Evolutionary conservation across 257 asterid species (phyloP).

Genomic region (Solanum verrucosum): DNA sequence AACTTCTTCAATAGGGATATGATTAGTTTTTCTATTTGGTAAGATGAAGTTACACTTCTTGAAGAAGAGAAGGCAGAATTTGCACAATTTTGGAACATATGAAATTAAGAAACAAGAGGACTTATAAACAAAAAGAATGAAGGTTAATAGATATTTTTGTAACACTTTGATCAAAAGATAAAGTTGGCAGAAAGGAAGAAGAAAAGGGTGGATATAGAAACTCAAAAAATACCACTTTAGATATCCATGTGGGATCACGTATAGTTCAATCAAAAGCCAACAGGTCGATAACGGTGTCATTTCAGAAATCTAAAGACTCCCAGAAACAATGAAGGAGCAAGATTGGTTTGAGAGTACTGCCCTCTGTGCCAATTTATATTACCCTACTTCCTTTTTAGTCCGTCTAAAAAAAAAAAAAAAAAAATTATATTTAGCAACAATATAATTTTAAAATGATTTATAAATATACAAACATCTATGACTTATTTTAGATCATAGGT

Average conservation of each 20-base stretch:
- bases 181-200: slow-evolving; percentile 32
- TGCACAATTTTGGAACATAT: neutral
- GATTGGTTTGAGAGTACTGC: neutral
- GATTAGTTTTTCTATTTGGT: neutral
- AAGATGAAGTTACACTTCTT: neutral
- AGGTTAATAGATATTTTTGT: neutral
- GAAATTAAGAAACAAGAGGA: neutral
- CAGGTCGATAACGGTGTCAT: neutral
- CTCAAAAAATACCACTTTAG: slow-evolving; percentile 40
- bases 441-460: too few relatives aligned
- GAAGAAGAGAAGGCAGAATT: neutral
- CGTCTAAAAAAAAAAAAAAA: neutral
- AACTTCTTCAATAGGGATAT: neutral
- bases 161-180: slow-evolving; percentile 28
- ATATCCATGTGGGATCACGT: slow-evolving; percentile 37
- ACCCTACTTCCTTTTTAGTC: neutral
- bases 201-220: slow-evolving; percentile 35
- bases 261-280: slow-evolving; percentile 43
- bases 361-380: neutral
- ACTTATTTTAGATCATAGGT: neutral
- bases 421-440: neutral
- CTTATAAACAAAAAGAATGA: slow-evolving; percentile 2
- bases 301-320: neutral
- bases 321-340: neutral
- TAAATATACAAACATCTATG: neutral